Evolutionary conservation across 768 basidiomycete species (phyloP).

Genomic region (Tricholoma matsutake): DNA sequence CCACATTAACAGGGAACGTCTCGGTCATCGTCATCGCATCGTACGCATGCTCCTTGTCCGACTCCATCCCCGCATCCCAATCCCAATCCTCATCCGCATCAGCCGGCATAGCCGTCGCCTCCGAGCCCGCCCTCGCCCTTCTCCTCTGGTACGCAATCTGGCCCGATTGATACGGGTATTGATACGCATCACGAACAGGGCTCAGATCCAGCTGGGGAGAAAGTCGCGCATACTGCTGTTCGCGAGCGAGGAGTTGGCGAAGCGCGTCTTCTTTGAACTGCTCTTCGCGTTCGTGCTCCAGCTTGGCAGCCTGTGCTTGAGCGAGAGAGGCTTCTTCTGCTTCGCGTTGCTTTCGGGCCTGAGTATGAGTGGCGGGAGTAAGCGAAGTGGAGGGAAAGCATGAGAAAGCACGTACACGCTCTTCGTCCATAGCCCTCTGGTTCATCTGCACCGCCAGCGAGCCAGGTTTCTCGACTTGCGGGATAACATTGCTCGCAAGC

Average conservation of each 20-base stretch:
- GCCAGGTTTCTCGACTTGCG: slow-evolving; percentile 55
- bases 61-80: not conserved
- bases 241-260: slow-evolving; percentile 52
- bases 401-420: slow-evolving; percentile 42
- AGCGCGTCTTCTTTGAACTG: slow-evolving; percentile 67
- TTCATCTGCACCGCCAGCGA: slow-evolving; percentile 82
- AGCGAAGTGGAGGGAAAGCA: not conserved
- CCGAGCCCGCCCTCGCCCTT: slow-evolving; percentile 54
- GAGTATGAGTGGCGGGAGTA: not conserved
- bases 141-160: not conserved
- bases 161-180: not conserved
- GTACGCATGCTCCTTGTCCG: not conserved
- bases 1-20: slow-evolving; percentile 55
- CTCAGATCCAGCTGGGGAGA: not conserved
- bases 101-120: slow-evolving; percentile 58
- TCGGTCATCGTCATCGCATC: slow-evolving; percentile 45
- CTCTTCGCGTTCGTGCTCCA: slow-evolving; percentile 59
- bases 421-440: slow-evolving; percentile 66
- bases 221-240: slow-evolving; percentile 36
- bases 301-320: slow-evolving; percentile 46
- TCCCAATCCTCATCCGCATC: slow-evolving; percentile 20
- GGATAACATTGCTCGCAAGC: slow-evolving; percentile 55
- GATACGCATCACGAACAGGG: not conserved
- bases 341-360: slow-evolving; percentile 55
- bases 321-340: slow-evolving; percentile 53